Base-by-base conservation (phyloP, 805 yeast genomes). In the Starmera quercuum region DNA sequence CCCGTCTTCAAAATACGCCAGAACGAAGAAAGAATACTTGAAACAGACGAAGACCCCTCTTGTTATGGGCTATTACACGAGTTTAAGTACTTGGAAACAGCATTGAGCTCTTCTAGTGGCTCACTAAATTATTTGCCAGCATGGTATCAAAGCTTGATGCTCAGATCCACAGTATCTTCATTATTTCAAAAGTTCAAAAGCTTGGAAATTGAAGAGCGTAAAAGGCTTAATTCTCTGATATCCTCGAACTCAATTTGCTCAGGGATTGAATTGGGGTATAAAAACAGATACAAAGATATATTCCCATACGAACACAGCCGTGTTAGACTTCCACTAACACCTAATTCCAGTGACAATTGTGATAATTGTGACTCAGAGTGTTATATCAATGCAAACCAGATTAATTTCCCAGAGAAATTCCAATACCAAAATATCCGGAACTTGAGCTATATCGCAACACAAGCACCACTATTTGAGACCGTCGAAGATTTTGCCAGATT, bases 371-470 rank as follows among this genome's bases (percentile, higher is more conserved):
- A 52, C 20, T 41, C 44, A 12, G 43, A 45, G 29, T 84, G 79
- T 53, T 88, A 88, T 54, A 85, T 88, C 47, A 88, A 88, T 58
- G 98, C 97, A 1, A 84, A 88, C 17, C 82, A 84, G 58, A 57
- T 84, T 30, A 42, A 42, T 9, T 46, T 53, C 18, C 50, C 53
- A 19, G 36, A 37, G 2, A 18, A 43, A 7, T 33, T 44, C 2
- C 26, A 23, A 23, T 23, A 12, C 10, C 26, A 23, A 23, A 38
- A 56, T 34, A 40, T 45, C 15, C 45, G 65, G 19, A 32, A 47
- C 5, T 38, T 58, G 26, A 67, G 70, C 26, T 83, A 80, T 50
- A 83, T 88, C 46, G 96, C 95, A 1, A 73, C 94, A 1, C 96
- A 90, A 55, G 98, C 96, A 2, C 98, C 98, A 3, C 56, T 83